Percentiles rank a stretch among this genome's conserved stretches.
phyloP scores from a whole-genome alignment of 306 rosid genomes.

The Acacia melanoxylon region DNA sequence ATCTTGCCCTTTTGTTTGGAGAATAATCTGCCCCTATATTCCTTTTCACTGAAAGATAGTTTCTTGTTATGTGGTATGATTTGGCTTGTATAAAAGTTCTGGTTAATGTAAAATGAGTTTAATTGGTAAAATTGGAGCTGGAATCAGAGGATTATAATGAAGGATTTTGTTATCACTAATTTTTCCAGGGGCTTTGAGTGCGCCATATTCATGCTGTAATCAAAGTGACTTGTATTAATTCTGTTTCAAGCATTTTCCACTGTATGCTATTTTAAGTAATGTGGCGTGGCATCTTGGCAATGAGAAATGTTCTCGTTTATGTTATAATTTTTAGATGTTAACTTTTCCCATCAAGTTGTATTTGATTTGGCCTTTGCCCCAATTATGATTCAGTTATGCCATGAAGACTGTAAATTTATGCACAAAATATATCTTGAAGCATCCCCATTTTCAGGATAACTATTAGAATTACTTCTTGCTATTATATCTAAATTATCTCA shows the following conservation, averaged over 20 bases:
- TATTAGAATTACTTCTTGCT: conserved; percentile 1
- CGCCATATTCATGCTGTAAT: not conserved
- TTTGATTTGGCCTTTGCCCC: not conserved
- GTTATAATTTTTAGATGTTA: not conserved
- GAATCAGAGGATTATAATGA: not conserved
- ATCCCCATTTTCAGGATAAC: conserved; percentile 9
- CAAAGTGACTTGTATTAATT: too few species aligned
- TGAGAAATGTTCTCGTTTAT: not conserved
- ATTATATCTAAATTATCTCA: conserved; percentile 4
- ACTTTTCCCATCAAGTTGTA: not conserved
- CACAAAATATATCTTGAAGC: not conserved
- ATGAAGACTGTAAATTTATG: not conserved
- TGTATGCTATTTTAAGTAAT: not conserved
- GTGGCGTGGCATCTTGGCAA: not conserved
- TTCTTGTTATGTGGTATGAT: not conserved
- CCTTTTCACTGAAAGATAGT: too few species aligned
- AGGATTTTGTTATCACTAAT: not conserved
- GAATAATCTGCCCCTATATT: not conserved
- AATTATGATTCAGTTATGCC: not conserved
- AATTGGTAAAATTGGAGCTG: not conserved
- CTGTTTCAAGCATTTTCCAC: not conserved
- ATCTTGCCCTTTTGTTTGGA: not conserved
- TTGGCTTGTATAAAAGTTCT: not conserved
- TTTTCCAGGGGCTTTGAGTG: not conserved
- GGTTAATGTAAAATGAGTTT: not conserved